Conservation (phyloP, 805 yeast species). For the Lipomyces japonicus region DNA sequence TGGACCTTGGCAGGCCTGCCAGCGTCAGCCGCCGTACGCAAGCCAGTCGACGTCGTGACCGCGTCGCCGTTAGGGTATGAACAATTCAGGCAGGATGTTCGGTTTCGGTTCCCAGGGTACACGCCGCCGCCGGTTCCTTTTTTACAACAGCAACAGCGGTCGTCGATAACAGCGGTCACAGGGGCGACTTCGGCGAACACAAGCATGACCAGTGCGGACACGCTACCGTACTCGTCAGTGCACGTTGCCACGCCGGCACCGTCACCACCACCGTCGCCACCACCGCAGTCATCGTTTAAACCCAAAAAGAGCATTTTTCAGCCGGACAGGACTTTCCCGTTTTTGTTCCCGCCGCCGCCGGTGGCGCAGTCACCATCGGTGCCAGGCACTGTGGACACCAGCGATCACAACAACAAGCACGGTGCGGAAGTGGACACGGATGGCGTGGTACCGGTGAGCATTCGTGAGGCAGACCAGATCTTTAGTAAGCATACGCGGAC, state of each 20-base stretch:
- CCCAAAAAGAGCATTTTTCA: conserved; percentile 47
- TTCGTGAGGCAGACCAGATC: conserved; percentile 72
- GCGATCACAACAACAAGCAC: conserved; percentile 37
- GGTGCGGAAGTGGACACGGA: conserved; percentile 52
- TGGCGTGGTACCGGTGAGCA: conserved; percentile 61
- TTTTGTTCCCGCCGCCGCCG: conserved; percentile 66
- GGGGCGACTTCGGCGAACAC: conserved; percentile 58
- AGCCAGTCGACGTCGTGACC: conserved; percentile 37
- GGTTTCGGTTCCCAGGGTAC: conserved; percentile 71
- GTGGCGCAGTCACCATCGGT: too few relatives aligned
- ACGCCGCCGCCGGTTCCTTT: conserved; percentile 47
- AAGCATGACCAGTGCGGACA: conserved; percentile 41
- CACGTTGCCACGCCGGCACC: conserved; percentile 88
- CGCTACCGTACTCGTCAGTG: conserved; percentile 51
- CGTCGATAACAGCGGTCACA: conserved; percentile 43
- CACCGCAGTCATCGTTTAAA: conserved; percentile 16
- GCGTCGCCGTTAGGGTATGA: conserved; percentile 85
- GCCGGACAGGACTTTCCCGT: conserved; percentile 63
- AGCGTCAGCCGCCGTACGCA: conserved; percentile 4
- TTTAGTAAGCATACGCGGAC: conserved; percentile 59
- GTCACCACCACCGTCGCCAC: conserved; percentile 66
- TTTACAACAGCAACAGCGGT: conserved; percentile 47
- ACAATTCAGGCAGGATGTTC: conserved; percentile 69
- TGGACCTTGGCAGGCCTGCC: conserved; percentile 23
- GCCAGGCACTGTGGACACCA: too few relatives aligned